Base-by-base conservation (phyloP, 1,284 basidiomycete species). In the Rhizoctonia solani region DNA sequence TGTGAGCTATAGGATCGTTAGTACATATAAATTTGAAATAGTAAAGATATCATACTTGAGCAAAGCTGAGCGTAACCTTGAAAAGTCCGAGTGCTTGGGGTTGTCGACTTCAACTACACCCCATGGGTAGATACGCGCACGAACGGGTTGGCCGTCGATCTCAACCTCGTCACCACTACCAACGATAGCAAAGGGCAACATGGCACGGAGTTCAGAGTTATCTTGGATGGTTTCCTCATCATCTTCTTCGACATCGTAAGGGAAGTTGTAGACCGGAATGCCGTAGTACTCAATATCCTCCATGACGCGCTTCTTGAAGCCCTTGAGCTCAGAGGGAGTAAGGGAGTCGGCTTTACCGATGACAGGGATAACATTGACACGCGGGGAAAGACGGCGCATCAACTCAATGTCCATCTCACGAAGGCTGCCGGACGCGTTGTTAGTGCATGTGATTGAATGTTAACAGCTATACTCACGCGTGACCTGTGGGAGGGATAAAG, bases 251-350 rank as follows among this genome's bases (percentile, higher is more conserved):
- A 95, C 89, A 74, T 99, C 97, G 78, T 97, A 99, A 0, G 97
- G 97, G 86, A 99, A 99, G 82, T 99, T 99, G 85, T 99, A 99
- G 50, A 99, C 91, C 4, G 97, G 96, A 73, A 99, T 99, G 72
- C 91, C 89, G 76, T 99, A 98, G 82, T 98, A 86, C 76, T 98
- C 96, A 73, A 99, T 98, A 77, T 99, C 96, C 80, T 99, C 95
- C 95, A 98, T 98, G 75, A 99, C 93, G 76, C 97, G 85, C 80
- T 95, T 95, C 85, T 98, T 99, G 87, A 99, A 99, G 11, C 88
- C 93, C 70, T 86, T 86, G 66, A 98, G 86, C 78, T 98, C 95
- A 70, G 83, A 86, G 3, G 93, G 92, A 16, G 96, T 98, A 76
- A 99, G 81, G 6, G 93, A 90, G 79, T 99, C 97, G 5, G 95